A percentile compares a stretch with the other conserved stretches of the same genome.
phyloP scores from a whole-genome alignment of 2,329 filamentous ascomycete genomes.

The Hawksworthiomyces lignivorus region DNA sequence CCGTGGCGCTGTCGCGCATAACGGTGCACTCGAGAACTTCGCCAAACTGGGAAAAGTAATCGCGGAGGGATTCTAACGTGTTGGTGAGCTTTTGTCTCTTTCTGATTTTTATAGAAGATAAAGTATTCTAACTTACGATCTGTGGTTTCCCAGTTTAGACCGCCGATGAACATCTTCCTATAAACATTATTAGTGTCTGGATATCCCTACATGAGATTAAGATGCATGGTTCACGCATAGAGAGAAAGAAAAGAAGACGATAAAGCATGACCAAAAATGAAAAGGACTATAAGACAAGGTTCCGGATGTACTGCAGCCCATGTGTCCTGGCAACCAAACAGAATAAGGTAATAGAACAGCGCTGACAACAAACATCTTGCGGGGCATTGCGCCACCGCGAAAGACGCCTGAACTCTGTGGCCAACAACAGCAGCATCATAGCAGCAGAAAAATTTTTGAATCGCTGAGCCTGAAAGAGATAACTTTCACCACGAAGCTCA shows the following conservation, averaged over 20 bases:
- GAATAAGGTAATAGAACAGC: too few species aligned
- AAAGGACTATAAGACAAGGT: neutral
- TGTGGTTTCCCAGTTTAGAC: slow-evolving; percentile 97
- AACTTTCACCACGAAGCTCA: neutral
- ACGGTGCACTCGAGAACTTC: slow-evolving; percentile 97
- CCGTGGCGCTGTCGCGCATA: slow-evolving; percentile 95
- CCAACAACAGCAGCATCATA: too few species aligned
- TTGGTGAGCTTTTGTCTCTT: too few species aligned
- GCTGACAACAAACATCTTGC: too few species aligned
- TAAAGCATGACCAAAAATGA: neutral
- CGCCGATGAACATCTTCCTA: slow-evolving; percentile 99
- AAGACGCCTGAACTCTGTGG: too few species aligned
- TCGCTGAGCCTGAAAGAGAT: too few species aligned
- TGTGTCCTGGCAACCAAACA: too few species aligned
- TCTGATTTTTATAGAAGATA: too few species aligned
- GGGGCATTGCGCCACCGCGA: too few species aligned
- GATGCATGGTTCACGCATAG: too few species aligned
- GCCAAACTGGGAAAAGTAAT: slow-evolving; percentile 97
- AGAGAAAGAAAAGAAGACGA: neutral
- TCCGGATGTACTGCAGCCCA: too few species aligned
- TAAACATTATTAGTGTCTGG: slow-evolving; percentile 3
- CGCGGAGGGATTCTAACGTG: slow-evolving; percentile 91
- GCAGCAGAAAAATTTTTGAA: too few species aligned
- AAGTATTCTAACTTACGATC: slow-evolving; percentile 17
- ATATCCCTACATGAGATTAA: neutral